A percentile compares a stretch with the other conserved stretches of the same genome.
phyloP scores from a whole-genome alignment of 495 filamentous ascomycete genomes.

The Daldinia loculata region DNA sequence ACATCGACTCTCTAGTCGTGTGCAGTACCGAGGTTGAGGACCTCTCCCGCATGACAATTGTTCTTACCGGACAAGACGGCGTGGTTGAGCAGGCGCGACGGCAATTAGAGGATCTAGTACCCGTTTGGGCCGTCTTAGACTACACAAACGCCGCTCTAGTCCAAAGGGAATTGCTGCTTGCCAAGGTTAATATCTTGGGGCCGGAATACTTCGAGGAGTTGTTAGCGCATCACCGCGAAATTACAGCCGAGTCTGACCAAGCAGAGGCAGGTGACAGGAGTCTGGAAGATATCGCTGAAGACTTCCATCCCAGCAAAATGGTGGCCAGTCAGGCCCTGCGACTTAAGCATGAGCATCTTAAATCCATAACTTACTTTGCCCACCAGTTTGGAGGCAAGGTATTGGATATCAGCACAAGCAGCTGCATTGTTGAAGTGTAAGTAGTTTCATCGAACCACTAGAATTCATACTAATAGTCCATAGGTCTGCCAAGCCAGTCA shows the following conservation, averaged over 20 bases:
- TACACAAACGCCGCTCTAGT: constrained; percentile 94
- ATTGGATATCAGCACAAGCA: constrained; percentile 95
- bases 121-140: constrained; percentile 97
- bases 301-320: constrained; percentile 89
- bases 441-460: constrained; percentile 47
- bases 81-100: constrained; percentile 97
- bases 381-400: constrained; percentile 99
- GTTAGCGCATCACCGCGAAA: constrained; percentile 87
- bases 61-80: constrained; percentile 92
- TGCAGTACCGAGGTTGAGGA: constrained; percentile 99
- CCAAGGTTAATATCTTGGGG: constrained; percentile 93
- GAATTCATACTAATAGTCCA: constrained; percentile 29
- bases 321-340: constrained; percentile 85
- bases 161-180: constrained; percentile 93
- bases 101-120: constrained; percentile 95
- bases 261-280: constrained; percentile 47
- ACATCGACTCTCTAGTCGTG: constrained; percentile 97
- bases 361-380: constrained; percentile 90
- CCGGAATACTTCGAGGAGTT: constrained; percentile 98
- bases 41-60: constrained; percentile 97
- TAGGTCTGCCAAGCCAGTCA: constrained; percentile 88
- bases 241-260: constrained; percentile 56
- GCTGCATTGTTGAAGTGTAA: constrained; percentile 97
- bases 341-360: constrained; percentile 96
- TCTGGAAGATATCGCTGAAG: constrained; percentile 56